Conservation (phyloP, 179 eudicot species). For the Silene vulgaris region DNA sequence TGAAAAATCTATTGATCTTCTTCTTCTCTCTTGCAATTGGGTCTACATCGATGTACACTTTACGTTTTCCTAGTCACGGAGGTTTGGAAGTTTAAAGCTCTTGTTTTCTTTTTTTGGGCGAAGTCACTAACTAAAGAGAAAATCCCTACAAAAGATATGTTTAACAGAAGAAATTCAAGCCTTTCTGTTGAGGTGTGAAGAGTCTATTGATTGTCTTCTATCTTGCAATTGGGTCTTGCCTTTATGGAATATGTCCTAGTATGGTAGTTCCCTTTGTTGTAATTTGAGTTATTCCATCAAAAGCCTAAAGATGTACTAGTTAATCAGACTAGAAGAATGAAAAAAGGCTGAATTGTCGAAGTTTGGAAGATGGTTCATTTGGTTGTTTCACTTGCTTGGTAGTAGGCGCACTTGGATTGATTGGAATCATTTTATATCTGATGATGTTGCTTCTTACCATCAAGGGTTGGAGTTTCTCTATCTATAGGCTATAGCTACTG, state of each 20-base stretch:
- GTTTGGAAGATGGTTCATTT: neutral
- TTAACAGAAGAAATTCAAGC: neutral
- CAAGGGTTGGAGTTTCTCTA: neutral
- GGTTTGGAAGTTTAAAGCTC: neutral
- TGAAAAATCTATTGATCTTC: too few species aligned
- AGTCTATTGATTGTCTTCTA: neutral
- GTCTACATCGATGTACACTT: too few species aligned
- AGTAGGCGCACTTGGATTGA: neutral
- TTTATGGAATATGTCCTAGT: neutral
- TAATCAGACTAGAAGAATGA: neutral
- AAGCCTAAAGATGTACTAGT: neutral
- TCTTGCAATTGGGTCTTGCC: neutral
- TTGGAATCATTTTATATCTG: neutral
- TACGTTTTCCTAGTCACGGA: neutral
- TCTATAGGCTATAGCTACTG: neutral
- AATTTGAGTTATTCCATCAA: too few species aligned
- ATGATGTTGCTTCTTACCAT: neutral
- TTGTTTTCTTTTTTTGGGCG: neutral
- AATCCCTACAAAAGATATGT: neutral
- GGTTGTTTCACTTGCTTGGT: neutral
- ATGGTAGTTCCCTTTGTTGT: too few species aligned
- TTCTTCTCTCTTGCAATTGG: too few species aligned
- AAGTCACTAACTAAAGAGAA: neutral
- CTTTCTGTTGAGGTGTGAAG: too few species aligned
- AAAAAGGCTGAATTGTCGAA: conserved; percentile 1